phyloP scores from a whole-genome alignment of 805 yeast species.

The Barnettozyma botsteinii region DNA sequence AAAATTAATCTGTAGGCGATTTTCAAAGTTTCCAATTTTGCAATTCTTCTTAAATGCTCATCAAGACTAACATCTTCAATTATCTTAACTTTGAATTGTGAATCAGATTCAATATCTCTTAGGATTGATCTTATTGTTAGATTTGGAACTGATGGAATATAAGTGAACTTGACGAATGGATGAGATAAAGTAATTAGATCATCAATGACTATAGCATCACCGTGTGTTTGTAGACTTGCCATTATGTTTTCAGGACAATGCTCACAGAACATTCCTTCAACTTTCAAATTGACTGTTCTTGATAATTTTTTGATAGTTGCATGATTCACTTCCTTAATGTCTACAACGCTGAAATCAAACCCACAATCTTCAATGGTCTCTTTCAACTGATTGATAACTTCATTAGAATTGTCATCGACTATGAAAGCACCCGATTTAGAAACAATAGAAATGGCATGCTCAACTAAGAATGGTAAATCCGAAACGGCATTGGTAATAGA shows the following conservation, averaged over 20 bases:
- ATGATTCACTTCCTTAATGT: slow-evolving; percentile 38
- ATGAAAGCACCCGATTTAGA: slow-evolving; percentile 61
- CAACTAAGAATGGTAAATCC: slow-evolving; percentile 46
- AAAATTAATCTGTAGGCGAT: slow-evolving; percentile 43
- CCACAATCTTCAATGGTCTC: slow-evolving; percentile 61
- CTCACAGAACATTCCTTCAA: slow-evolving; percentile 65
- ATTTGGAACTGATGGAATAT: slow-evolving; percentile 49
- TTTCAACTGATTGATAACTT: slow-evolving; percentile 36
- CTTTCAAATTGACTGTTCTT: slow-evolving; percentile 49
- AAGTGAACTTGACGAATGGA: slow-evolving; percentile 60
- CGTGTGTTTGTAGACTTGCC: slow-evolving; percentile 43
- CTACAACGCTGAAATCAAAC: slow-evolving; percentile 50
- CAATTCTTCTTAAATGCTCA: slow-evolving; percentile 49
- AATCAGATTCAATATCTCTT: slow-evolving; percentile 39
- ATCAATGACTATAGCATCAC: slow-evolving; percentile 50
- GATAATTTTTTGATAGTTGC: slow-evolving; percentile 43
- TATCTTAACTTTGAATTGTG: slow-evolving; percentile 45
- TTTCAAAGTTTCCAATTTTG: slow-evolving; percentile 41
- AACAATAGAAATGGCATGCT: slow-evolving; percentile 49
- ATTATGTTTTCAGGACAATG: slow-evolving; percentile 60
- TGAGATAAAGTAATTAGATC: slow-evolving; percentile 48
- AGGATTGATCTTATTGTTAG: slow-evolving; percentile 53
- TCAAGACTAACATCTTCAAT: slow-evolving; percentile 54
- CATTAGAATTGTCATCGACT: slow-evolving; percentile 36
- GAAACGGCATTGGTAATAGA: slow-evolving; percentile 44